Conservation (phyloP, 2,329 filamentous ascomycete species). For the Rhexocercosporidium sp. region DNA sequence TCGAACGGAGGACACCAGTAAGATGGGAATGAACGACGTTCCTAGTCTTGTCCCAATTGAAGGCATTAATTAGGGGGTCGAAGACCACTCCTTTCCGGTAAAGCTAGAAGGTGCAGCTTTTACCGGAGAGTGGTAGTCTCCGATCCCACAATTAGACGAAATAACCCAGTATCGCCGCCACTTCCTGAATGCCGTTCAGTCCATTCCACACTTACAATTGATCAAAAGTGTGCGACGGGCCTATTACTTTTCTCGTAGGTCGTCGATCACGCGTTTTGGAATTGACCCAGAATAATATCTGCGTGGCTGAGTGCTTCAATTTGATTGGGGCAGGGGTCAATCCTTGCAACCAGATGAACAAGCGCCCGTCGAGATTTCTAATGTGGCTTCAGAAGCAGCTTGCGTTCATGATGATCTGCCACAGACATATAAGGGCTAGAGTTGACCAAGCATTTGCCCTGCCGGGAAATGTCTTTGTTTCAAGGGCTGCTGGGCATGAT, state of each 20-base stretch:
- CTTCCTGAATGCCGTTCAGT: neutral
- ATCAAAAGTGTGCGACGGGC: neutral
- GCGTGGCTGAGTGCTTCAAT: neutral
- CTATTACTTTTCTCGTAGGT: neutral
- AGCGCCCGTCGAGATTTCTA: neutral
- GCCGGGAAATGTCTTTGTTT: constrained; percentile 9
- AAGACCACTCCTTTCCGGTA: no score
- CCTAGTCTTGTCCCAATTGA: neutral
- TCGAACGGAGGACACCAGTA: neutral
- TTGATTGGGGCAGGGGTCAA: neutral
- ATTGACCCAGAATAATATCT: neutral
- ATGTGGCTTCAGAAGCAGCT: neutral
- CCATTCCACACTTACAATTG: neutral
- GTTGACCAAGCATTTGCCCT: neutral
- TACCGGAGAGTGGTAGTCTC: no score
- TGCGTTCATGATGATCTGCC: neutral
- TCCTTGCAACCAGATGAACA: neutral
- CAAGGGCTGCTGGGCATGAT: neutral
- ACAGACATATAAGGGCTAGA: neutral
- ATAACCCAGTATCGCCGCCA: neutral
- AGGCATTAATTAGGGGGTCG: no score
- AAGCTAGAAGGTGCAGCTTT: no score
- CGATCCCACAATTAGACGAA: no score
- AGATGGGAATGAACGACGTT: neutral
- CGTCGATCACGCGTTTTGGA: neutral